Evolutionary conservation across 441 rosid genomes (phyloP), one percentile per base, ranked within the genome.

Genomic region (Brassica hybrid): DNA sequence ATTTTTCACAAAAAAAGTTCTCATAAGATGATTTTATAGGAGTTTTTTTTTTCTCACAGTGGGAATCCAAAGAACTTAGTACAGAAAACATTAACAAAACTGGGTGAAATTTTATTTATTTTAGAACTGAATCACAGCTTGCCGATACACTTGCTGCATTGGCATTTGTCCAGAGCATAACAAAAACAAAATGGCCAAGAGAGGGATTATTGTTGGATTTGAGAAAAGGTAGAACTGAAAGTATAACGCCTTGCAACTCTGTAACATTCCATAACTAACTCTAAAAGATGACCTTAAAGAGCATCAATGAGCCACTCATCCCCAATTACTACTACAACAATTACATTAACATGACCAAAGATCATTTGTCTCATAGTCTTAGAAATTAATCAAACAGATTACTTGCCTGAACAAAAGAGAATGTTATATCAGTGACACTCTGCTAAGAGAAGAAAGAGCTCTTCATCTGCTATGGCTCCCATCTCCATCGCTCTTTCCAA

Each of bases 401-500:
- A 18, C 64, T 65, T 68, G 38, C 50, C 18, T 41, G 5, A 74
- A 41, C 62, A 75, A 23, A 75, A 18, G 4, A 21, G 36, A 34
- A 45, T 60, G 19, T 7, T 36, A 66, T 56, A 23, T 75, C 75
- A 85, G 68, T 82, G 64, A 83, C 84, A 80, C 81, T 88, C 96
- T 19, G 88, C 82, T 43, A 94, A 89, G 84, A 91, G 61, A 77
- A 92, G 75, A 68, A 94, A 92, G 19, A 94, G 86, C 76, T 90
- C 88, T 76, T 92, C 98, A 41, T 94, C 97, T 2, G 93, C 77
- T 60, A 94, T 92, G 45, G 98, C 94, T 71, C 98, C 98, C 84
- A 87, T 89, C 82, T 91, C 98, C 98, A 92, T 77, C 2, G 95
- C 95, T 79, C 98, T 88, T 75, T 92, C 98, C 71, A 92, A 79